Conservation (phyloP, 2,329 filamentous ascomycete species). For the Alternaria solani region DNA sequence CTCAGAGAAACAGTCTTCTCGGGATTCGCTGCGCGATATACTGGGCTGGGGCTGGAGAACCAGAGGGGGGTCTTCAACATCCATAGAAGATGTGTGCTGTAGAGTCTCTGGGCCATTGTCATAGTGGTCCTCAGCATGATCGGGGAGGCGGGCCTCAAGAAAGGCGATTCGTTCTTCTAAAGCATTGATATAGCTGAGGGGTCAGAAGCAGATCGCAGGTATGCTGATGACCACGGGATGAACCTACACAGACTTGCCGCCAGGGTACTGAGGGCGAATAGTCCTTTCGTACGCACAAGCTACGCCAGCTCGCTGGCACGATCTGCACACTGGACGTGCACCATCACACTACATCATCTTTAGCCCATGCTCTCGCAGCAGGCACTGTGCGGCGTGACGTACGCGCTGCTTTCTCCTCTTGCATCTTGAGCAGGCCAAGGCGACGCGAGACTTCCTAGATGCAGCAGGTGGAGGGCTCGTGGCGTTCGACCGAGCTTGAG, state of each 20-base stretch:
- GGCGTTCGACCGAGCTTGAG: slow-evolving; percentile 12
- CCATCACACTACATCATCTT: slow-evolving; percentile 32
- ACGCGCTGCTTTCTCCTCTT: slow-evolving; percentile 40
- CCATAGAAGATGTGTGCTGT: neutral
- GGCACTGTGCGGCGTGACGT: slow-evolving; percentile 14
- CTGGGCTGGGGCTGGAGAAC: neutral
- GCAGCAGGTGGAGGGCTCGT: slow-evolving; percentile 7
- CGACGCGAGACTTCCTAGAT: slow-evolving; percentile 30
- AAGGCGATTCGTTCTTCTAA: slow-evolving; percentile 40
- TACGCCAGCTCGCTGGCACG: slow-evolving; percentile 29
- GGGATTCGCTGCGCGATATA: slow-evolving; percentile 9
- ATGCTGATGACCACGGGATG: neutral
- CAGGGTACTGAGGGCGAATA: slow-evolving; percentile 37
- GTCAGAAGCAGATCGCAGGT: neutral
- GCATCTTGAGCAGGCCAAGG: slow-evolving; percentile 37
- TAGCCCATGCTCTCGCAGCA: slow-evolving; percentile 1
- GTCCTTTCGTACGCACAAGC: slow-evolving; percentile 36
- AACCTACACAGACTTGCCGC: slow-evolving; percentile 36
- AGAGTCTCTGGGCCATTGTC: slow-evolving; percentile 8
- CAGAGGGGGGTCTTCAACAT: neutral
- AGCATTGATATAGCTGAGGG: slow-evolving; percentile 32
- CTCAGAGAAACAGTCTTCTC: slow-evolving; percentile 19
- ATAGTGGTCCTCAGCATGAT: slow-evolving; percentile 37
- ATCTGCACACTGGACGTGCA: slow-evolving; percentile 29
- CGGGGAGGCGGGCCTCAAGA: slow-evolving; percentile 36